phyloP scores from a whole-genome alignment of 345 rosid genomes.

The Lepidium aucheri region DNA sequence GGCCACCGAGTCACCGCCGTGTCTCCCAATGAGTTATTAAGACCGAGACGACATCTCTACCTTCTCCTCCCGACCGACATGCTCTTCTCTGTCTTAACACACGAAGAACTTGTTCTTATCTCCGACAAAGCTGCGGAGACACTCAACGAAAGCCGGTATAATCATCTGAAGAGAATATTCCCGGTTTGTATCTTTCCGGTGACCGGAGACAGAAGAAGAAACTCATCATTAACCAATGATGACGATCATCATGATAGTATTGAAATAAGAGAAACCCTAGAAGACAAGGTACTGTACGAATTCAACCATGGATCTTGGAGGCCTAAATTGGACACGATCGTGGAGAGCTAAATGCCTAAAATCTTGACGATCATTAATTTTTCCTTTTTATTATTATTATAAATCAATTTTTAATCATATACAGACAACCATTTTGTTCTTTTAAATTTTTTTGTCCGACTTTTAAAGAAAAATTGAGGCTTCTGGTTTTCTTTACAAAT shows the following conservation, averaged over 20 bases:
- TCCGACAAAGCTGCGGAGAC: conserved; percentile 22
- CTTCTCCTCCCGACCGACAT: conserved; percentile 25
- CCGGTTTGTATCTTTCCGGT: conserved; percentile 25
- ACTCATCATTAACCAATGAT: conserved; percentile 6
- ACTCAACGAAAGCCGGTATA: conserved; percentile 18
- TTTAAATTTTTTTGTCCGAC: conserved; percentile 3
- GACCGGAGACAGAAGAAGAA: conserved; percentile 16
- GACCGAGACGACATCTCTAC: conserved; percentile 27
- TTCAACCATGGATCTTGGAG: conserved; percentile 27
- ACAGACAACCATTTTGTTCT: neutral
- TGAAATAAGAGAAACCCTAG: conserved; percentile 16
- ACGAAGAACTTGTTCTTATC: conserved; percentile 25
- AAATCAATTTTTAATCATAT: neutral
- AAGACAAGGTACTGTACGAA: conserved; percentile 20
- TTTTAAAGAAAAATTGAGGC: conserved; percentile 9
- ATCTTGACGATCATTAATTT: neutral
- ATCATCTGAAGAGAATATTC: conserved; percentile 27
- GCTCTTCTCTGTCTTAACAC: conserved; percentile 31
- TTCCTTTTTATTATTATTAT: neutral
- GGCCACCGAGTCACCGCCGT: conserved; percentile 22
- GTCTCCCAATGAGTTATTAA: conserved; percentile 3
- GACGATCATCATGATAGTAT: neutral
- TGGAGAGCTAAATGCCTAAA: conserved; percentile 18
- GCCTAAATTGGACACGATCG: conserved; percentile 30
- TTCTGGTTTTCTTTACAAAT: neutral